These are phyloP conservation scores for Metschnikowia kunwiensis DNA, from an alignment of 805 yeast species.

Conservation along the genomic window DNA sequence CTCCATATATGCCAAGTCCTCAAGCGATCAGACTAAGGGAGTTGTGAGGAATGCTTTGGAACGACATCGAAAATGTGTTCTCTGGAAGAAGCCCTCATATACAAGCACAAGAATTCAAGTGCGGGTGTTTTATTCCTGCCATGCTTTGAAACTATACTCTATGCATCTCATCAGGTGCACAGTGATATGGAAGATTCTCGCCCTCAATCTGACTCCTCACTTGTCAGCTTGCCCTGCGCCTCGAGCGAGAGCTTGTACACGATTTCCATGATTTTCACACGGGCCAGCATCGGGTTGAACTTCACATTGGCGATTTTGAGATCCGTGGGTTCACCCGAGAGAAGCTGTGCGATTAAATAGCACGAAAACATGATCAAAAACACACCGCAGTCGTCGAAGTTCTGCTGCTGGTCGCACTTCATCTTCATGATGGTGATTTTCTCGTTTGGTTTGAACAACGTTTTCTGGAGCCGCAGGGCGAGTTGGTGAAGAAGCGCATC, in stretches of 20 bases:
- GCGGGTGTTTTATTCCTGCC: too few relatives aligned
- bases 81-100: too few relatives aligned
- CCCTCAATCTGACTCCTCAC: neutral
- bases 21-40: too few relatives aligned
- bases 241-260: conserved; percentile 6
- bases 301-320: conserved; percentile 39
- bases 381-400: conserved; percentile 68
- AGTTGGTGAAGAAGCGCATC: conserved; percentile 26
- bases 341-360: conserved; percentile 30
- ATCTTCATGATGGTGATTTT: conserved; percentile 27
- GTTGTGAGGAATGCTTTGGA: too few relatives aligned
- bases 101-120: too few relatives aligned
- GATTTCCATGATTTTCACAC: conserved; percentile 14
- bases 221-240: neutral
- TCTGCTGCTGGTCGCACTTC: conserved; percentile 57
- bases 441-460: conserved; percentile 22
- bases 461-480: conserved; percentile 21
- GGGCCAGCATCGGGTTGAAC: conserved; percentile 42
- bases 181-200: too few relatives aligned
- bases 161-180: too few relatives aligned
- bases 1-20: too few relatives aligned
- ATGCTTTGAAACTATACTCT: too few relatives aligned
- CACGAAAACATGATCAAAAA: conserved; percentile 36
- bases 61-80: too few relatives aligned
- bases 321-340: conserved; percentile 28